Conservation (phyloP, 208 protist species). For the Endotrypanum monterogeii region DNA sequence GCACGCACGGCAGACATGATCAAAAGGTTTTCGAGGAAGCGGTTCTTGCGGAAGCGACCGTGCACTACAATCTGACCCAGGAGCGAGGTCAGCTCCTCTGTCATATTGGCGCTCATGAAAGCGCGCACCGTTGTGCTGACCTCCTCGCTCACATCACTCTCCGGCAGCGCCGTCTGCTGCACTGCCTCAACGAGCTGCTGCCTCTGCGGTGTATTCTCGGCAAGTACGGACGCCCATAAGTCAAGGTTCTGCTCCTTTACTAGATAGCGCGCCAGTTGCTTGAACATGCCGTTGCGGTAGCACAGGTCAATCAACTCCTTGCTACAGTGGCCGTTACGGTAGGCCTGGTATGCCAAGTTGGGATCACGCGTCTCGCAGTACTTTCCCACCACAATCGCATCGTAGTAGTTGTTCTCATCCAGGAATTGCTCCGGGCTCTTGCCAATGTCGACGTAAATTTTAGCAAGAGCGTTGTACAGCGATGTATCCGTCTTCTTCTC, state of each 20-base stretch:
- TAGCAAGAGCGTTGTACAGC: slow-evolving; percentile 99
- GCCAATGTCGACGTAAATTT: slow-evolving; percentile 99
- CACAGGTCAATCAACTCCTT: slow-evolving; percentile 97
- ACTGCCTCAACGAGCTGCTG: slow-evolving; percentile 98
- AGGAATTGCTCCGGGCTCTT: slow-evolving; percentile 98
- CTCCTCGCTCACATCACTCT: slow-evolving; percentile 96
- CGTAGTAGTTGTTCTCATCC: slow-evolving; percentile 97
- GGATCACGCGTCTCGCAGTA: slow-evolving; percentile 99
- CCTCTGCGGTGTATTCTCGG: slow-evolving; percentile 87
- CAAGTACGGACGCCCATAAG: slow-evolving; percentile 97
- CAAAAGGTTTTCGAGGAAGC: slow-evolving; percentile 99
- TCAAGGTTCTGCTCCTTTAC: slow-evolving; percentile 97
- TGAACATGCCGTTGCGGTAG: slow-evolving; percentile 97
- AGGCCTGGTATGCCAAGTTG: slow-evolving; percentile 97
- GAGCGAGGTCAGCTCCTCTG: slow-evolving; percentile 99
- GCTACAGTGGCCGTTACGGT: slow-evolving; percentile 96
- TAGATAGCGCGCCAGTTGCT: slow-evolving; percentile 97
- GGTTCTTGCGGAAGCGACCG: slow-evolving; percentile 97
- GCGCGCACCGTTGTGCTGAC: slow-evolving; percentile 98
- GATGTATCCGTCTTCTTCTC: slow-evolving; percentile 96
- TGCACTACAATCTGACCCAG: slow-evolving; percentile 99
- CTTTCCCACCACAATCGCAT: slow-evolving; percentile 94
- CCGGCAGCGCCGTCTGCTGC: slow-evolving; percentile 98
- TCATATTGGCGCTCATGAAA: slow-evolving; percentile 99
- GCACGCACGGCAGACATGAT: slow-evolving; percentile 99